These are phyloP conservation scores for Boletus pseudopeckii DNA, from an alignment of 768 basidiomycete species.

Conservation along the genomic window DNA sequence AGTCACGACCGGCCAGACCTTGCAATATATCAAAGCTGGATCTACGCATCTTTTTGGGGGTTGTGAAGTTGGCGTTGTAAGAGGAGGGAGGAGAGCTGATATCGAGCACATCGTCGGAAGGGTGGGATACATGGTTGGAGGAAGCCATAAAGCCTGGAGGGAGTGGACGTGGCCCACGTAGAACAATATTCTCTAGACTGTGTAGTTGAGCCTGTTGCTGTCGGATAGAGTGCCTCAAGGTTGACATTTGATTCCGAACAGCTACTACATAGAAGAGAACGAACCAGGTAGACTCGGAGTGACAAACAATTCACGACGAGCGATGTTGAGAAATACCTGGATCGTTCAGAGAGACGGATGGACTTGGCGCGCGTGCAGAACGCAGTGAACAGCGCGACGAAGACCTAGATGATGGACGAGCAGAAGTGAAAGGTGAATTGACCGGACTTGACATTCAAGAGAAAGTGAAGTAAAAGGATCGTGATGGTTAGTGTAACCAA, in stretches of 20 bases:
- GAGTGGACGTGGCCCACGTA: constrained; percentile 64
- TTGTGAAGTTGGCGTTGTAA: constrained; percentile 32
- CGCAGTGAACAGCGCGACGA: constrained; percentile 48
- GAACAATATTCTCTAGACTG: constrained; percentile 62
- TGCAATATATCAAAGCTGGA: constrained; percentile 72
- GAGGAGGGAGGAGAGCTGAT: constrained; percentile 32
- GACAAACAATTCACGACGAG: constrained; percentile 22
- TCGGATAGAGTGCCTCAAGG: constrained; percentile 75
- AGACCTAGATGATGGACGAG: constrained; percentile 42
- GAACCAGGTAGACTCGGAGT: constrained; percentile 24
- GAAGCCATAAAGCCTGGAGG: constrained; percentile 38
- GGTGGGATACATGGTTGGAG: constrained; percentile 36
- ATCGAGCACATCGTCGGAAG: constrained; percentile 34
- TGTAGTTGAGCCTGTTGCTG: constrained; percentile 81
- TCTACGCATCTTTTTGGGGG: constrained; percentile 54
- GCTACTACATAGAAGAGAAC: constrained; percentile 49
- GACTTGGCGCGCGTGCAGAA: constrained; percentile 54
- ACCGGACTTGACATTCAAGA: constrained; percentile 36
- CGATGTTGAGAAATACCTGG: constrained; percentile 49
- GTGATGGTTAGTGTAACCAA: constrained; percentile 22
- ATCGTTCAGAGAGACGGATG: constrained; percentile 54
- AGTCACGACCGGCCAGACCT: constrained; percentile 72
- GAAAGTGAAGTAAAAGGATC: constrained; percentile 22
- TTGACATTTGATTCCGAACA: constrained; percentile 75
- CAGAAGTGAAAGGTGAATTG: constrained; percentile 30